Evolutionary conservation across 257 asterid species (phyloP), one percentile per base, ranked within the genome.

Genomic region (Nicotiana knightiana): DNA sequence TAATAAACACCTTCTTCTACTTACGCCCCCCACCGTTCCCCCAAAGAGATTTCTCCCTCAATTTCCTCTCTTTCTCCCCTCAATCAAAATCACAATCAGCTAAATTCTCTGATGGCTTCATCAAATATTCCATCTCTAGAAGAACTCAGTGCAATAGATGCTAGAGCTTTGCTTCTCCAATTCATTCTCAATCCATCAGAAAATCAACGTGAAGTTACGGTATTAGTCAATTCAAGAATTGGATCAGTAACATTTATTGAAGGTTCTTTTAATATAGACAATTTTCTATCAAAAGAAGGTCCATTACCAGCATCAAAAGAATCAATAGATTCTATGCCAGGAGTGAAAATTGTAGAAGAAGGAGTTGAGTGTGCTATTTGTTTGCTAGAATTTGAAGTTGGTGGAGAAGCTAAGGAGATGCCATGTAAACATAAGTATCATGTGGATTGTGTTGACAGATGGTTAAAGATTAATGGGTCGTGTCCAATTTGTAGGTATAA

Each of bases 291-390:
- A 0, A 89, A 85, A 28, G 88, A 81, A 1, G 91, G 87, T 18
- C 85, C 82, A 3, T 39, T 79, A n/a, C 96, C 97, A 35, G 96
- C 94, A 0, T 81, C 97, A 0, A 88, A 84, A 77, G 89, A 89
- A 4, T 90, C 96, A 30, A 91, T 93, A 18, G 91, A 87, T 1
- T 78, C 92, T 16, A 67, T 93, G 85, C 92, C 92, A 24, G 64
- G 67, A 30, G 89, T 90, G 6, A 21, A 48, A 51, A 58, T 88
- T 3, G 26, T 39, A 43, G 94, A 89, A 10, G 76, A 71, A 13
- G 96, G 88, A 28, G 18, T 26, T 75, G 92, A 91, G 78, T 93
- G 97, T 62, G 78, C 91, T 64, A 89, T 93, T 51, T 93, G 97
- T 82, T 82, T 93, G 24, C 16, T 85, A 15, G 94, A 89, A 82